Base-by-base conservation (phyloP, 805 yeast genomes). In the Jamesozyma rosinii region DNA sequence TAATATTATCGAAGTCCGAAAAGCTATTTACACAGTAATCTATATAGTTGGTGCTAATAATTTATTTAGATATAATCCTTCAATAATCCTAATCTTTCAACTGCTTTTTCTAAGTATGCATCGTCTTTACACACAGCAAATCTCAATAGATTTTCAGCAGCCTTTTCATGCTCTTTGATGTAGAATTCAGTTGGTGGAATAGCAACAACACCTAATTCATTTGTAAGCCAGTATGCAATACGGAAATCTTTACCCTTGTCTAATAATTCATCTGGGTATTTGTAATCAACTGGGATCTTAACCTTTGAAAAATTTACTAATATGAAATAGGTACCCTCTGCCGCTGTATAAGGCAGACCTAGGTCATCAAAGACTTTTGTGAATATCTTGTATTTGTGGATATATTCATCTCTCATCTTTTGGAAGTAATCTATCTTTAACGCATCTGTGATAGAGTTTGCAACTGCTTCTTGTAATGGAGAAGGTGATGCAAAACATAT, bases 131-230 rank as follows among this genome's bases (percentile, higher is more conserved):
- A 92, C 17, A 92, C 94, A 14, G 98, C 97, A 63, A 92, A 89
- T 58, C 98, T 79, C 48, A 92, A 69, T 59, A 87, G 76, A 53
- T 85, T 81, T 59, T 89, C 95, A 44, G 90, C 88, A 15, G 81
- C 77, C 44, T 75, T 69, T 27, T 83, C 88, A 50, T 83, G 79
- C 46, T 76, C 79, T 9, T 78, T 75, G 36, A 79, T 74, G 55
- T 85, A 78, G 58, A 92, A 92, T 64, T 90, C 97, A n/a, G 95
- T 83, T 24, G 97, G 97, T 10, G 98, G 98, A 50, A 92, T 92
- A 3, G 95, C 83, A 18, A 92, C 97, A 34, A 92, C 94, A 10
- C 98, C 98, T 45, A 90, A 63, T 59, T 88, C 95, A 59, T 78
- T 81, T 56, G 88, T 87, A 46, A 92, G 71, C 97, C 97, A 92